phyloP scores from a whole-genome alignment of 2,329 filamentous ascomycete species.

The Stachybotrys chartarum region DNA sequence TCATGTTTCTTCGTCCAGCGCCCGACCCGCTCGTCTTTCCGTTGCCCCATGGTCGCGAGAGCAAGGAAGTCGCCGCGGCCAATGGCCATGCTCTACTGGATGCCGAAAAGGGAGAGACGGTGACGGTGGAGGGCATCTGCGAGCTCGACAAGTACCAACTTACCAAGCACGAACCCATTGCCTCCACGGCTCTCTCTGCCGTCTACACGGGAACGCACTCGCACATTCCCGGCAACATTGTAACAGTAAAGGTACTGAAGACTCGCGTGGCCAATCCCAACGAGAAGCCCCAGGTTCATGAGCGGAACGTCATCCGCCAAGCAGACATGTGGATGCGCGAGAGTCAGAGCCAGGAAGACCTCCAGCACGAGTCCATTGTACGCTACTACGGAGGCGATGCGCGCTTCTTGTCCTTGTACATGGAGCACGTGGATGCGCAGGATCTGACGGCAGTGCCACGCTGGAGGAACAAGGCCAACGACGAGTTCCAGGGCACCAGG shows the following conservation, averaged over 20 bases:
- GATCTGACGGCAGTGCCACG: slow-evolving; percentile 42
- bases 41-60: slow-evolving; percentile 36
- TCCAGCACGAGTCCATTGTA: slow-evolving; percentile 51
- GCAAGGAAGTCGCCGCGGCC: slow-evolving; percentile 37
- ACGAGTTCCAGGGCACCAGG: slow-evolving; percentile 42
- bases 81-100: slow-evolving; percentile 45
- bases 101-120: slow-evolving; percentile 39
- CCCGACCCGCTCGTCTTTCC: slow-evolving; percentile 45
- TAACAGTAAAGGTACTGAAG: slow-evolving; percentile 56
- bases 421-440: slow-evolving; percentile 53
- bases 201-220: slow-evolving; percentile 51
- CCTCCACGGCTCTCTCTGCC: slow-evolving; percentile 44
- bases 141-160: slow-evolving; percentile 47
- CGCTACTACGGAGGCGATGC: slow-evolving; percentile 52
- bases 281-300: slow-evolving; percentile 40
- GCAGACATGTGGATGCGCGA: slow-evolving; percentile 55
- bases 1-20: slow-evolving; percentile 45
- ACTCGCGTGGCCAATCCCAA: slow-evolving; percentile 34
- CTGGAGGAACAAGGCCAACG: slow-evolving; percentile 40
- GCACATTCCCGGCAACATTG: slow-evolving; percentile 42
- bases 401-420: slow-evolving; percentile 51
- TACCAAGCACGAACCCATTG: slow-evolving; percentile 50
- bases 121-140: slow-evolving; percentile 39
- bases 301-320: slow-evolving; percentile 50
- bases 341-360: slow-evolving; percentile 45